Evolutionary conservation across 139 green algal genomes (phyloP), one percentile per base, ranked within the genome.

Genomic region (Parachlorella kessleri): DNA sequence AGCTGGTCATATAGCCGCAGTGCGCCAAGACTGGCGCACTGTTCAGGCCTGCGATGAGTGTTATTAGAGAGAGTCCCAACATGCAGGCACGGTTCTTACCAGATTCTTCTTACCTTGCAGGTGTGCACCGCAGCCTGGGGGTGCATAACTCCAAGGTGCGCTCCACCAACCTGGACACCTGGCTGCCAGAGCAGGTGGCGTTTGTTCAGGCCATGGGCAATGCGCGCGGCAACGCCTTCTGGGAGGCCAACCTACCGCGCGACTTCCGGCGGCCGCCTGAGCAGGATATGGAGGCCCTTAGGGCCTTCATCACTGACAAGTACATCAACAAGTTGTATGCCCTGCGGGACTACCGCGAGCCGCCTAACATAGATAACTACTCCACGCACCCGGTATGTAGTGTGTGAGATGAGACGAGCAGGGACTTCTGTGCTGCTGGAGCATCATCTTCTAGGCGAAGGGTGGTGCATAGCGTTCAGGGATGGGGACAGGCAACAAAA

Each of bases 121-220:
- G 94, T 32, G 88, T 97, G 36, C 94, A 98, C 75, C 88, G 95
- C 55, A 94, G 89, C 30, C 81, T 98, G 36, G 95, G 95, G 21
- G 92, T 96, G 40, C 94, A 98, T 87, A 91, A 94, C 69, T 95
- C 87, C 59, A 94, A 98, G 78, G 93, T 97, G 24, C 86, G 93
- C 33, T 95, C 90, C 26, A 95, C 89, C 81, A 96, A 91, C 70
- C 76, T 87, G 77, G 95, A 98, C 87, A 98, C 94, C 24, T 97
- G 94, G 94, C 88, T 98, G 33, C 95, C 95, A 24, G 89, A 94
- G 68, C 94, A 98, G 77, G 91, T 98, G n/a, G 92, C 91, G 14
- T 97, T 96, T 81, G 86, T 94, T 38, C 73, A 85, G n/a, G 73
- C 78, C 7, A 95, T 97, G 89, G 94, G 93, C 39, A 98, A 98